Conservation (phyloP, 192 early-diverging fungal genomes). For the Coemansia sp. region DNA sequence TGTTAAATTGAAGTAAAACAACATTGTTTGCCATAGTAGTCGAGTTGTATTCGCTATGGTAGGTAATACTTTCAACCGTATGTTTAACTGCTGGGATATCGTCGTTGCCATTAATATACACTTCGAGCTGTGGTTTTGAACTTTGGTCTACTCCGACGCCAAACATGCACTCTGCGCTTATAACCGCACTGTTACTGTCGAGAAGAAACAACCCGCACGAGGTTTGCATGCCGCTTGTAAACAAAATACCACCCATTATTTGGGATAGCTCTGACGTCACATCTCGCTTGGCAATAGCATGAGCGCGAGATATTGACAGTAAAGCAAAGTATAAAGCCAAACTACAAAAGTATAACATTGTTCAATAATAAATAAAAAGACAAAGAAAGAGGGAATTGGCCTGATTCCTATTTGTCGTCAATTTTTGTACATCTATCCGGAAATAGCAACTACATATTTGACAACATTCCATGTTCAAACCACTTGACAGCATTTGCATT, state of each 20-base stretch:
- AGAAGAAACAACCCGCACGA: constrained; percentile 11
- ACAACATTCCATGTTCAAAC: no score
- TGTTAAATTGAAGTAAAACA: constrained; percentile 16
- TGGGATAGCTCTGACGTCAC: background rate
- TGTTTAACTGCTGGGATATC: background rate
- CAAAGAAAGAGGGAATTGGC: background rate
- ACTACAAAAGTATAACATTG: background rate
- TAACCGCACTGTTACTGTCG: constrained; percentile 5
- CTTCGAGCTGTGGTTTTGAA: constrained; percentile 5
- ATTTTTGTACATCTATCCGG: no score
- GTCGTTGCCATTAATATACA: constrained; percentile 8
- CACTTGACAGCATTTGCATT: no score
- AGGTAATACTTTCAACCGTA: constrained; percentile 3
- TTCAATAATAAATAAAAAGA: background rate
- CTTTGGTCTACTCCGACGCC: constrained; percentile 6
- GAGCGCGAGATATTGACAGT: background rate
- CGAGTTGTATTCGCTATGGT: constrained; percentile 4
- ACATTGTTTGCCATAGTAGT: constrained; percentile 11
- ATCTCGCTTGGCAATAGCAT: background rate
- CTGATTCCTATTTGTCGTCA: no score
- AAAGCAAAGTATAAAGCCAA: background rate
- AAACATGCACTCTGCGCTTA: constrained; percentile 8
- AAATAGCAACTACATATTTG: no score
- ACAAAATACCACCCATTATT: constrained; percentile 11
- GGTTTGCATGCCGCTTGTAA: constrained; percentile 11